These are phyloP conservation scores for Jatropha podagrica DNA, from an alignment of 441 rosid genomes.

Conservation along the genomic window DNA sequence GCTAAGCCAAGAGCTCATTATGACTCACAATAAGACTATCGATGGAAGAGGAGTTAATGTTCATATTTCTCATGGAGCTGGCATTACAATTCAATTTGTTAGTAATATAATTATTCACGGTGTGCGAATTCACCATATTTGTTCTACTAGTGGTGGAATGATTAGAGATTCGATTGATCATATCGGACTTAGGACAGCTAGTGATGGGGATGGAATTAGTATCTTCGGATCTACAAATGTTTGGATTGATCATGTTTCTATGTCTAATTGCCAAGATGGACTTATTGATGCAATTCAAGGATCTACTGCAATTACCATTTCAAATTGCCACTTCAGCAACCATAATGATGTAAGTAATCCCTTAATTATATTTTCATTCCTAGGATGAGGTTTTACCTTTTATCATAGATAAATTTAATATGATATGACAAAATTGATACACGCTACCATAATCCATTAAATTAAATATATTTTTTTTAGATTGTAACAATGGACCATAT, in stretches of 20 bases:
- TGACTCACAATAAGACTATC: constrained; percentile 61
- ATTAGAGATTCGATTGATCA: constrained; percentile 55
- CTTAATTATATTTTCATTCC: not conserved
- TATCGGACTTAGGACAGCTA: constrained; percentile 46
- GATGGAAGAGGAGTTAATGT: constrained; percentile 68
- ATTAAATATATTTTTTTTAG: too few species aligned
- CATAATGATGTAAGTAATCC: constrained; percentile 55
- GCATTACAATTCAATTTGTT: constrained; percentile 54
- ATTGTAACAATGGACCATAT: too few species aligned
- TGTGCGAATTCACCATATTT: constrained; percentile 48
- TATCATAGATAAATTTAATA: too few species aligned
- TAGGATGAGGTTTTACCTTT: too few species aligned
- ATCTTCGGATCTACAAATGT: constrained; percentile 57
- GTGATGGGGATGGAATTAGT: constrained; percentile 81
- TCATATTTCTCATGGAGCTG: constrained; percentile 62
- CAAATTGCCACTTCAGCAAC: constrained; percentile 69
- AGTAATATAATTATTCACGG: constrained; percentile 68
- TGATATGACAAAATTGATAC: too few species aligned
- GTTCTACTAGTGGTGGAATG: constrained; percentile 42
- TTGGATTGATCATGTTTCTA: constrained; percentile 88
- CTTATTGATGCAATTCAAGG: constrained; percentile 67
- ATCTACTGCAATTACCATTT: constrained; percentile 77
- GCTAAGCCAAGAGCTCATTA: constrained; percentile 60
- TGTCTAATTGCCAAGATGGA: constrained; percentile 64
- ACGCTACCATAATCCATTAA: too few species aligned